Percentiles rank a stretch among this genome's conserved stretches.
Evolutionary conservation across 169 alveolate genomes (phyloP).

Genomic region (Eimeria zaria): DNA sequence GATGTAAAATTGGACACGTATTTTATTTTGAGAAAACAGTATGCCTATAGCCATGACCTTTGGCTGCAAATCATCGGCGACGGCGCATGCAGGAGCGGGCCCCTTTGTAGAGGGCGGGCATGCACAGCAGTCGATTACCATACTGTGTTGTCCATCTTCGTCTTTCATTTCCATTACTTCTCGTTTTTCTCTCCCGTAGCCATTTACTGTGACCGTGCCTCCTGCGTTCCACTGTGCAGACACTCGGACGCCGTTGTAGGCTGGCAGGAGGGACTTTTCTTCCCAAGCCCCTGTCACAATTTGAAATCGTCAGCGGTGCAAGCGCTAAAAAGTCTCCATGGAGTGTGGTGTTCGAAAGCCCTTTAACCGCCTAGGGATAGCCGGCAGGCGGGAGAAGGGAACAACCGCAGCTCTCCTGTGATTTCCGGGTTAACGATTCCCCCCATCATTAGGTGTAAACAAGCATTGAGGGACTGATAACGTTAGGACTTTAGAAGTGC

Average conservation of each 20-base stretch:
- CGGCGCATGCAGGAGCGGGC: slow-evolving; percentile 60
- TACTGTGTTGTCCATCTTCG: slow-evolving; percentile 15
- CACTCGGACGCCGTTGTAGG: neutral
- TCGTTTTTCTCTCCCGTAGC: neutral
- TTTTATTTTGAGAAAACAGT: neutral
- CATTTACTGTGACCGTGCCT: neutral
- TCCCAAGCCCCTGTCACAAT: neutral
- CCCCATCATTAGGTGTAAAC: neutral
- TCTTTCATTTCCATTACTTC: neutral
- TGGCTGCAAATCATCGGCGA: neutral
- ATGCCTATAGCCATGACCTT: too few species aligned
- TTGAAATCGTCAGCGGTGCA: neutral
- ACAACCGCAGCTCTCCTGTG: neutral
- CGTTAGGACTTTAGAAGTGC: neutral
- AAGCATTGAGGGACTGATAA: neutral
- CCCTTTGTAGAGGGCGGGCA: slow-evolving; percentile 17
- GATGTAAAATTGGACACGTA: neutral
- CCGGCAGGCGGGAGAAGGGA: neutral
- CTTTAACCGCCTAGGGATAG: neutral
- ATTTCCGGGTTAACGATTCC: neutral
- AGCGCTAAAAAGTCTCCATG: neutral
- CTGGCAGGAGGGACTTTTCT: neutral
- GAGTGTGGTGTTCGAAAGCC: slow-evolving; percentile 1
- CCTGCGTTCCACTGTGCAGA: neutral
- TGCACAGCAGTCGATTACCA: neutral